Base-by-base conservation (phyloP, 345 rosid species). In the Nasturtium officinale region DNA sequence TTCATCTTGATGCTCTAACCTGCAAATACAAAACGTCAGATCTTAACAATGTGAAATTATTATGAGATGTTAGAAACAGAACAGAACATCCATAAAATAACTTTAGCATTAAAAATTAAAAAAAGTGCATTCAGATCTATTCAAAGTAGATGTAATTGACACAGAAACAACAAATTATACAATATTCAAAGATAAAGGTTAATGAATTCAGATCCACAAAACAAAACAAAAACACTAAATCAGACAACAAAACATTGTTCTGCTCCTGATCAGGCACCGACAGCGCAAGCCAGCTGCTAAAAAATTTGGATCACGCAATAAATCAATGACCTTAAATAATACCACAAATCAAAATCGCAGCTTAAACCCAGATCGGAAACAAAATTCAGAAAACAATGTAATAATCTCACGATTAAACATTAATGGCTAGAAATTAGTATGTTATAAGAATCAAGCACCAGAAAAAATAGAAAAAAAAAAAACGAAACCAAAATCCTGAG, bases 1-100 rank as follows among this genome's bases (percentile, higher is more conserved):
- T 91, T 95, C 99, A 95, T 91, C 58, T 63, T 84, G 73, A 81
- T 79, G 8, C 5, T 28, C 66, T 73, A 32, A 67, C 69, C 95
- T 87, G 87, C 10, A 66, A 37, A 75, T n/a, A 30, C 35, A 6
- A 61, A 69, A 69, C 1, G 33, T 53, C n/a, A 69, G 79, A 60
- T 75, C 63, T 69, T 45, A 53, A 61, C 30, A 30, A 50, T 29
- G 9, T 28, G 33, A 6, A 46, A 29, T n/a, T 17, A 43, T 3
- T 28, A 45, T n/a, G 38, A 63, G 55, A 29, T 46, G 28, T n/a
- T 53, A 15, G 71, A n/a, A n/a, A n/a, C n/a, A n/a, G 54, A 32
- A 45, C 65, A 64, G 58, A 64, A 45, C 65, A 72, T 2, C 38
- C 25, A 61, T 40, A 32, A 32, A 4, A 12, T 1, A 0, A 3